These are phyloP conservation scores for Solanum ahanhuiri DNA, from an alignment of 257 asterid genomes.

Conservation along the genomic window DNA sequence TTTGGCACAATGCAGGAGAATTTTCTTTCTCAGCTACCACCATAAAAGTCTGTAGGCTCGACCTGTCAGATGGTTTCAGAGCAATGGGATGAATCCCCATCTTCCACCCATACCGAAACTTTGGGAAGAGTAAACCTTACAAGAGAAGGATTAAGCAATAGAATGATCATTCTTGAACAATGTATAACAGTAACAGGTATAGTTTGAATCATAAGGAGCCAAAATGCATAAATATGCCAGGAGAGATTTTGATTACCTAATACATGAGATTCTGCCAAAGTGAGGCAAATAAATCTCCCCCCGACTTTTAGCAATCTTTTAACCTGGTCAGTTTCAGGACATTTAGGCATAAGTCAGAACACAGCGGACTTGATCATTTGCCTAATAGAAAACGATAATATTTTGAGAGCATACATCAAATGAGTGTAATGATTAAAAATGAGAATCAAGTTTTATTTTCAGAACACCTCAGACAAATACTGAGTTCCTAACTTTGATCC, in stretches of 20 bases:
- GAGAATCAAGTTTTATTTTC: conserved; percentile 4
- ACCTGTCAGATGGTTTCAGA: conserved; percentile 32
- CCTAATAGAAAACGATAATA: background rate
- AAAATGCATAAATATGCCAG: background rate
- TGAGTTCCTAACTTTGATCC: conserved; percentile 63
- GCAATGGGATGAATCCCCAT: conserved; percentile 53
- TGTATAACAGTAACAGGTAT: background rate
- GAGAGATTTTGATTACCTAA: conserved; percentile 41
- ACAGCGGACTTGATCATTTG: background rate
- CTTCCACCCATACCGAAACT: conserved; percentile 90
- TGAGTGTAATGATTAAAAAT: background rate
- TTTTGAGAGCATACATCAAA: background rate
- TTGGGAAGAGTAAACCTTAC: conserved; percentile 61
- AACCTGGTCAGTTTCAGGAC: conserved; percentile 40
- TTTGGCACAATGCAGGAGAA: conserved; percentile 34
- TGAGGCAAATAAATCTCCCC: conserved; percentile 84
- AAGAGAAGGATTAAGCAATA: conserved; percentile 4
- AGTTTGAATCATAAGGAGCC: background rate
- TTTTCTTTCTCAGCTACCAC: conserved; percentile 63
- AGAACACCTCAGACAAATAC: conserved; percentile 73
- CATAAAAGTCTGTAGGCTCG: conserved; percentile 67
- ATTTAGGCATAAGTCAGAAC: conserved; percentile 7
- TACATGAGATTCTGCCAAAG: conserved; percentile 82
- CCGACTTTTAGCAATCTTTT: conserved; percentile 62
- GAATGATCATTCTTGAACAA: background rate